Conservation (phyloP, 805 yeast species). For the Suhomyces sp. region DNA sequence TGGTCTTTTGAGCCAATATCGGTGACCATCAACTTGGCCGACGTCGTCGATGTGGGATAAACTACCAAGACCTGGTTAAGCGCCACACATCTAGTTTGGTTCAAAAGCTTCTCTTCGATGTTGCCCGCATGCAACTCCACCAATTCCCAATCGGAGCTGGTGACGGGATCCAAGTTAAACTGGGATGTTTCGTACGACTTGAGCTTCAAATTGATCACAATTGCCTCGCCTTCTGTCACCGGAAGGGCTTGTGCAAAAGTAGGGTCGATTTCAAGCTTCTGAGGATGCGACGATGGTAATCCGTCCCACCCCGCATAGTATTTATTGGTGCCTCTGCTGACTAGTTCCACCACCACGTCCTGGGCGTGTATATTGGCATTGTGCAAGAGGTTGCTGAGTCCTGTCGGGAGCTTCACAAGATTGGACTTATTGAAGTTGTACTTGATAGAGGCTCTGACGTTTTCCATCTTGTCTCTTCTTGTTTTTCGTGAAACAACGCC, state of each 20-base stretch:
- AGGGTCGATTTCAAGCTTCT: constrained; percentile 62
- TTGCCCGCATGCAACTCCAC: constrained; percentile 78
- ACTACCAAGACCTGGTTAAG: constrained; percentile 59
- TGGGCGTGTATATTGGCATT: constrained; percentile 56
- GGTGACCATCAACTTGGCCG: constrained; percentile 56
- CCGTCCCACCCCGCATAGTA: constrained; percentile 69
- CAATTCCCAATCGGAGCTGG: constrained; percentile 84
- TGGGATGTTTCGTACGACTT: constrained; percentile 52
- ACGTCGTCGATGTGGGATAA: constrained; percentile 58
- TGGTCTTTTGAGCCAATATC: constrained; percentile 43
- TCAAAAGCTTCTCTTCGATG: constrained; percentile 69
- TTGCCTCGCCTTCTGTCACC: constrained; percentile 40
- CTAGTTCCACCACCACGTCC: constrained; percentile 52
- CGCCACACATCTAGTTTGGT: constrained; percentile 77
- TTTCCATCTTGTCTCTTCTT: constrained; percentile 28
- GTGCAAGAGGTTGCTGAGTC: constrained; percentile 43
- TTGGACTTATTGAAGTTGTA: constrained; percentile 42
- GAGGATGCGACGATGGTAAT: constrained; percentile 33
- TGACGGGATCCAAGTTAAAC: constrained; percentile 73
- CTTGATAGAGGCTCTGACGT: constrained; percentile 26
- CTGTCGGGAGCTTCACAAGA: constrained; percentile 54
- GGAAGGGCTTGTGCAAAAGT: constrained; percentile 53
- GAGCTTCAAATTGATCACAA: constrained; percentile 45
- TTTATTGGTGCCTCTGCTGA: constrained; percentile 21
- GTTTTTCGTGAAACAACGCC: background rate